Conservation (phyloP, 108 stramenopile species). For the Parietichytrium sp. region DNA sequence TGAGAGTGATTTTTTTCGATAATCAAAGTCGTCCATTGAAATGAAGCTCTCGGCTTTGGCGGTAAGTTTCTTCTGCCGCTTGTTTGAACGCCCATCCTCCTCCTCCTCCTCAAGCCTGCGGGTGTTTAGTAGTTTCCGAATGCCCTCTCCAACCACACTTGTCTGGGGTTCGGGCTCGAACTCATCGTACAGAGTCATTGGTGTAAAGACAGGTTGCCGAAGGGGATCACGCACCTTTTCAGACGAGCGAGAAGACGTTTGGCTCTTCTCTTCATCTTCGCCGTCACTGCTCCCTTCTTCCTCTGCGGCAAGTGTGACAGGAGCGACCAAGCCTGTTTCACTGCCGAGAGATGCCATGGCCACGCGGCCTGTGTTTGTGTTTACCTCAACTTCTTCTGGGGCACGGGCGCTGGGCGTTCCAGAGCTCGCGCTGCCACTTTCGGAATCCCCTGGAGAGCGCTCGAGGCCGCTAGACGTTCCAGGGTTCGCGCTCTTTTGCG, state of each 20-base stretch:
- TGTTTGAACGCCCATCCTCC: background rate
- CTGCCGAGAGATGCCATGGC: background rate
- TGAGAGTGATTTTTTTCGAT: background rate
- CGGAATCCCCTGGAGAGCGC: too few relatives aligned
- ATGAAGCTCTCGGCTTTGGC: background rate
- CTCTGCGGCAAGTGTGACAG: background rate
- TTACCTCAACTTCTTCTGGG: too few relatives aligned
- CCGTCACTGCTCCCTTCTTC: background rate
- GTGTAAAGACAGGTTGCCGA: background rate
- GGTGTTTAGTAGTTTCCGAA: background rate
- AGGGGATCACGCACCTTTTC: background rate
- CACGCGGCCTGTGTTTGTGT: too few relatives aligned
- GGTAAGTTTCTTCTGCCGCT: background rate
- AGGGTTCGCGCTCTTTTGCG: too few relatives aligned
- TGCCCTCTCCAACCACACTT: background rate
- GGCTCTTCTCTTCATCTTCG: background rate
- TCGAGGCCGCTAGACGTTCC: too few relatives aligned
- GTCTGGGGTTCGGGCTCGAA: conserved; percentile 15
- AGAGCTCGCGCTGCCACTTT: too few relatives aligned
- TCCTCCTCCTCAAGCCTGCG: background rate
- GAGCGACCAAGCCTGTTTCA: background rate
- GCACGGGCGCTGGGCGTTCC: too few relatives aligned
- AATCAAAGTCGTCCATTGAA: background rate
- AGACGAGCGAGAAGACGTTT: background rate
- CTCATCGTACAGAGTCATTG: background rate